Conservation (phyloP, 352 stramenopile species). For the Globisporangium barbulae region DNA sequence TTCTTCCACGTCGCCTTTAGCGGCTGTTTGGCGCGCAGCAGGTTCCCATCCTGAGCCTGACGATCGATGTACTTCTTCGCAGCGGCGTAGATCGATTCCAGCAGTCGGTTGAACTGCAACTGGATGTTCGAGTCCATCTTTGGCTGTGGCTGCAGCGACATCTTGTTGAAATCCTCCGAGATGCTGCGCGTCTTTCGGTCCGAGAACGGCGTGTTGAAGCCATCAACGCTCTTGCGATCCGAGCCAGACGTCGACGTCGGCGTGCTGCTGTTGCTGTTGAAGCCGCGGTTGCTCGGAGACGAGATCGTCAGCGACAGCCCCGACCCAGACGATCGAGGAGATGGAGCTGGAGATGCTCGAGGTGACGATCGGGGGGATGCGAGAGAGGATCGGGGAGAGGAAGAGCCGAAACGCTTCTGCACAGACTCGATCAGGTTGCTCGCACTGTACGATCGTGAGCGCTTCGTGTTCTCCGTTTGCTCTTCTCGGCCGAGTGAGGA, state of each 20-base stretch:
- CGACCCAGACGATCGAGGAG: constrained; percentile 36
- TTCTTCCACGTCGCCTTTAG: constrained; percentile 88
- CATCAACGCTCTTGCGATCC: constrained; percentile 54
- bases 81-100: constrained; percentile 83
- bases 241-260: constrained; percentile 40
- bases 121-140: constrained; percentile 88
- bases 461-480: constrained; percentile 40
- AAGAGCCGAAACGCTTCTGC: constrained; percentile 68
- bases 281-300: constrained; percentile 64
- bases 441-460: constrained; percentile 75
- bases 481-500: constrained; percentile 74
- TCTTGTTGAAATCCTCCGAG: constrained; percentile 74
- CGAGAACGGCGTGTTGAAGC: constrained; percentile 29
- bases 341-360: constrained; percentile 54
- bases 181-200: constrained; percentile 73
- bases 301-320: constrained; percentile 71
- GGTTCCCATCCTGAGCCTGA: constrained; percentile 57
- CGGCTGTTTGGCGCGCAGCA: constrained; percentile 55
- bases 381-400: constrained; percentile 46
- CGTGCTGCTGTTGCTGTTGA: constrained; percentile 60
- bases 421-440: constrained; percentile 84
- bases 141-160: constrained; percentile 46
- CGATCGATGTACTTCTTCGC: constrained; percentile 85
- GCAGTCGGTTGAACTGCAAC: constrained; percentile 72
- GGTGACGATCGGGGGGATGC: constrained; percentile 63